Evolutionary conservation across 2,329 filamentous ascomycete genomes (phyloP).

Genomic region (Pezicula radicicola): DNA sequence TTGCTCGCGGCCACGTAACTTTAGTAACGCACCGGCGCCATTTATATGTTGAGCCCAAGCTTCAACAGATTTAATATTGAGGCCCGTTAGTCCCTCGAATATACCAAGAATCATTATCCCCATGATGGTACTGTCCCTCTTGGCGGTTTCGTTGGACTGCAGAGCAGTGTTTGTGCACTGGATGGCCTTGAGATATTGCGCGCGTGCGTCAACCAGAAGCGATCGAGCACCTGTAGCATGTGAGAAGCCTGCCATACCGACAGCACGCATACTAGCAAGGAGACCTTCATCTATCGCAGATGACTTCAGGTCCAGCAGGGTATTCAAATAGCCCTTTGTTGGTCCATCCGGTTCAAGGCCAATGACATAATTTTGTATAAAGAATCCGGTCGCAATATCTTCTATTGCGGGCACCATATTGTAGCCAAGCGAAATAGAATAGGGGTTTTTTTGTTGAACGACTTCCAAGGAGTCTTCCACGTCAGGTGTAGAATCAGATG

Average conservation of each 20-base stretch:
- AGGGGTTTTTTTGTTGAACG: constrained; percentile 30
- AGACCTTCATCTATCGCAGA: constrained; percentile 40
- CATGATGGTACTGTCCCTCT: constrained; percentile 53
- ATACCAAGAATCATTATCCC: constrained; percentile 51
- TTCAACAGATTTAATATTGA: constrained; percentile 40
- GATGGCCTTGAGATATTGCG: constrained; percentile 49
- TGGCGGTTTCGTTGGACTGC: constrained; percentile 39
- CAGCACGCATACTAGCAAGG: constrained; percentile 48
- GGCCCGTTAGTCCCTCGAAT: constrained; percentile 51
- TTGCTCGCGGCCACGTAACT: constrained; percentile 44
- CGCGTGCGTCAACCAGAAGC: constrained; percentile 44
- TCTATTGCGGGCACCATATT: constrained; percentile 26
- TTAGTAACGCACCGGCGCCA: constrained; percentile 48
- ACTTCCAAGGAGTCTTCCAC: constrained; percentile 10
- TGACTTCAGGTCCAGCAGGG: constrained; percentile 46
- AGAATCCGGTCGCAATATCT: constrained; percentile 22
- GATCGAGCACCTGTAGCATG: constrained; percentile 31
- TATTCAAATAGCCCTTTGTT: constrained; percentile 49
- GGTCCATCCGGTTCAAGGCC: constrained; percentile 34
- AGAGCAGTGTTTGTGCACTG: constrained; percentile 48
- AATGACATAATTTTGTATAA: constrained; percentile 27
- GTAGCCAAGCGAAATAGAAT: constrained; percentile 24
- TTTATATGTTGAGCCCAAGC: constrained; percentile 53
- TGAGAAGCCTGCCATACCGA: constrained; percentile 50
- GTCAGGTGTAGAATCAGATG: background rate